A percentile compares a stretch with the other conserved stretches of the same genome.
These are phyloP conservation scores for Penicillium sclerotiorum DNA, from an alignment of 2,329 filamentous ascomycete species.

Conservation along the genomic window DNA sequence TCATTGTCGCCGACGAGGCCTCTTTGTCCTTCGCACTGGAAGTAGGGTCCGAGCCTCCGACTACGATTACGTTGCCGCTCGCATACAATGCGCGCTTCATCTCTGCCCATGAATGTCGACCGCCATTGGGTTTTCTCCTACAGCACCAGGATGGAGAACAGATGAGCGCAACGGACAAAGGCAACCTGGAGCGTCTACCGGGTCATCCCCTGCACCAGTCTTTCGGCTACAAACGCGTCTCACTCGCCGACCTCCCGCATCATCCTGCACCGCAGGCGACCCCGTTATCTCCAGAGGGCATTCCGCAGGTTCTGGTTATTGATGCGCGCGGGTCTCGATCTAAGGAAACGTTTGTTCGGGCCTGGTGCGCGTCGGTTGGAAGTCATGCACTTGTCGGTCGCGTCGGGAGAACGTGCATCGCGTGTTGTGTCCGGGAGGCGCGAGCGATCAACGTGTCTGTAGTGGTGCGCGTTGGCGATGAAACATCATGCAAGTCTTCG, in stretches of 20 bases:
- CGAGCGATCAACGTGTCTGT: constrained; percentile 42
- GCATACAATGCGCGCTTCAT: constrained; percentile 58
- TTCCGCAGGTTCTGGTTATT: constrained; percentile 34
- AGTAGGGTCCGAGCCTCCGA: constrained; percentile 2
- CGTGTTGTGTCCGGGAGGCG: constrained; percentile 48
- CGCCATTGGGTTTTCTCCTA: constrained; percentile 41
- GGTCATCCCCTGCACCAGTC: constrained; percentile 43
- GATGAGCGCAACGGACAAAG: constrained; percentile 5
- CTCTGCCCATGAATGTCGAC: constrained; percentile 56
- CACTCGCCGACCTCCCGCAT: constrained; percentile 27
- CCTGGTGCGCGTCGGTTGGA: constrained; percentile 49
- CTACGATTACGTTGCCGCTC: constrained; percentile 43
- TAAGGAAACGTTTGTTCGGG: constrained; percentile 45
- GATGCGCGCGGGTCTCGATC: constrained; percentile 38
- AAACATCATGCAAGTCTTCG: too few species aligned
- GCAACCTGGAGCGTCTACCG: constrained; percentile 34
- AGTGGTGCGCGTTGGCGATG: constrained; percentile 41
- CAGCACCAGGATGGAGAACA: constrained; percentile 2
- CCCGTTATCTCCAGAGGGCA: constrained; percentile 8
- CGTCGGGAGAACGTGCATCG: constrained; percentile 41
- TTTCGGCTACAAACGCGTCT: constrained; percentile 36
- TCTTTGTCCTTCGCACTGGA: constrained; percentile 30
- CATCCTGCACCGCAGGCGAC: constrained; percentile 17
- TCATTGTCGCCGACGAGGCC: constrained; percentile 27
- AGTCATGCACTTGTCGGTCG: constrained; percentile 46